Percentiles rank a stretch among this genome's conserved stretches.
phyloP scores from a whole-genome alignment of 2,329 filamentous ascomycete genomes.

The Fonsecaea monophora region DNA sequence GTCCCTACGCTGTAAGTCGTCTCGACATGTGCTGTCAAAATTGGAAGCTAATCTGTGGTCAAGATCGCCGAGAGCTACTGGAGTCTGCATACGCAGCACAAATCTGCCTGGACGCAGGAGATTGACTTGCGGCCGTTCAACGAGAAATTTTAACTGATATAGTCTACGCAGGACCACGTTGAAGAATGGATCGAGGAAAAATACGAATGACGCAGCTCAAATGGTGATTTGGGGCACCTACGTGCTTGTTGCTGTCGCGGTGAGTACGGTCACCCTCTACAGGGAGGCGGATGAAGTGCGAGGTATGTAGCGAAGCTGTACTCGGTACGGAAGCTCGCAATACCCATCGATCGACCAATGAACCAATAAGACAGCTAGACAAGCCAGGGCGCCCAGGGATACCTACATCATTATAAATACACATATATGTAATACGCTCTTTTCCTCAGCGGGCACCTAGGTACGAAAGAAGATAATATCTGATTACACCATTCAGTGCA shows the following conservation, averaged over 20 bases:
- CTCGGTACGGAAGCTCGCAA: not conserved
- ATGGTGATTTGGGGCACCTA: not conserved
- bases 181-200: not conserved
- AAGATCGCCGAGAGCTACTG: slow-evolving; percentile 64
- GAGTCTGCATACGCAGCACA: slow-evolving; percentile 60
- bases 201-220: not conserved
- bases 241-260: not conserved
- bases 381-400: not conserved
- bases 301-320: not conserved
- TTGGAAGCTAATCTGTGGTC: slow-evolving; percentile 26
- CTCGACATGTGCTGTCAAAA: slow-evolving; percentile 14
- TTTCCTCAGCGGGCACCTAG: not conserved
- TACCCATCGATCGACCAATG: not conserved
- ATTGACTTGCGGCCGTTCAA: slow-evolving; percentile 54
- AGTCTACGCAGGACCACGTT: not conserved
- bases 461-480: not conserved
- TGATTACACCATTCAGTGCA: not conserved
- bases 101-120: slow-evolving; percentile 60
- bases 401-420: not conserved
- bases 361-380: not conserved
- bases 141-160: slow-evolving; percentile 6
- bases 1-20: slow-evolving; percentile 54
- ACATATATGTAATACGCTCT: not conserved
- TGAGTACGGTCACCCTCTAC: not conserved
- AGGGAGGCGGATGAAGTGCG: not conserved